Conservation (phyloP, 441 rosid genomes). For the Euphorbia schlechtendalii region DNA sequence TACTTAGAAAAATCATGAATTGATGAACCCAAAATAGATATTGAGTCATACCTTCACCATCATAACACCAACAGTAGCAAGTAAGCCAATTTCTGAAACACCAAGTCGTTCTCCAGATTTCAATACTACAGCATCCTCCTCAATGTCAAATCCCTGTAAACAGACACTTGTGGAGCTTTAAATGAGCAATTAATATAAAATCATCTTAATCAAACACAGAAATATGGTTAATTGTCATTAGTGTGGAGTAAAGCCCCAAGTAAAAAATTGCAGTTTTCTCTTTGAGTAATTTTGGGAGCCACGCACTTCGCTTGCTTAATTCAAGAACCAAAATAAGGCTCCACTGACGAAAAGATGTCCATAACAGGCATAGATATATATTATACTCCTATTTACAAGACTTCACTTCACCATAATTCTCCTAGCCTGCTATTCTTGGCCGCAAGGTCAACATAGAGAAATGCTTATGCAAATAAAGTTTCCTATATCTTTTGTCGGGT, state of each 20-base stretch:
- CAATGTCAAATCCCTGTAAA: constrained; percentile 75
- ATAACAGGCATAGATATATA: not conserved
- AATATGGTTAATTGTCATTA: not conserved
- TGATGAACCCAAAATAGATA: constrained; percentile 18
- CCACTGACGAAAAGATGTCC: not conserved
- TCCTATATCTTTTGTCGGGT: not conserved
- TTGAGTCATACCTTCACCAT: constrained; percentile 59
- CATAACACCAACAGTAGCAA: constrained; percentile 71
- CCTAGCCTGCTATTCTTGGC: not conserved
- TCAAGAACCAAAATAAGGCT: not conserved
- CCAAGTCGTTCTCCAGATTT: constrained; percentile 70
- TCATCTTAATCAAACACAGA: not conserved
- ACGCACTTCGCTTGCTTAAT: not conserved
- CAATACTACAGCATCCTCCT: constrained; percentile 53
- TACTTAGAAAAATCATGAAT: constrained; percentile 14
- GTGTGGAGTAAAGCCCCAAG: constrained; percentile 7
- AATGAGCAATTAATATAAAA: not conserved
- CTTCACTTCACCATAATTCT: no score
- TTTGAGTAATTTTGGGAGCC: not conserved
- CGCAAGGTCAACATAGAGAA: not conserved
- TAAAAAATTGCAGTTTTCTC: not conserved
- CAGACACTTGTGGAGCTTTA: constrained; percentile 18
- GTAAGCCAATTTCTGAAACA: constrained; percentile 86
- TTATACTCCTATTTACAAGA: no score
- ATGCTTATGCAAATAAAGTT: not conserved